Evolutionary conservation across 495 filamentous ascomycete species (phyloP), one percentile per base, ranked within the genome.

Genomic region (Daldinia childiae): DNA sequence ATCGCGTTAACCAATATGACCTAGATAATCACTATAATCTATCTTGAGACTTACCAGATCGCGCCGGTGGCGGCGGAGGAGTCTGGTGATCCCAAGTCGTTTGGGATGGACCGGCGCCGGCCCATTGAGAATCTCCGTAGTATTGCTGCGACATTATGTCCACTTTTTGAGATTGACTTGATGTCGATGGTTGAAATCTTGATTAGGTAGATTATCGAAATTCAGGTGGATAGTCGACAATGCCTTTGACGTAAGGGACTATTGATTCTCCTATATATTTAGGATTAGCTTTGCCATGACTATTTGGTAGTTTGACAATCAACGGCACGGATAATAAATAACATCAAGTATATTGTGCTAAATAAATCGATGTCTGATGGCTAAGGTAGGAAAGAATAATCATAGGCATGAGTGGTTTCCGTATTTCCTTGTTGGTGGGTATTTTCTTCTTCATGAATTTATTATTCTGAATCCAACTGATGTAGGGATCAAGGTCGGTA

Each of bases 71-170:
- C 64, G 89, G 89, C 52, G 93, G 93, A 70, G 89, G 89, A 45
- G 90, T 93, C 76, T 95, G 92, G 60, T 97, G 93, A 88, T 93
- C 95, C 76, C 83, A 82, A 54, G 80, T 82, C 51, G 91, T 88
- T 66, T 84, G 83, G 14, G 86, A 87, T 48, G 84, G 77, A 30
- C 87, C 87, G 51, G 88, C 79, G 69, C 91, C 88, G 15, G 84
- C 77, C 93, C 92, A 95, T 78, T 90, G 87, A 77, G 91, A 89
- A 72, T 93, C 88, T 81, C 96, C 93, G 87, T 97, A 97, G 84
- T 95, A 97, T 60, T 78, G 76, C 50, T 78, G 76, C 56, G 76
- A 73, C 76, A 78, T 78, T 19, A 8, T 65, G 61, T 39, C 38
- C 38, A 15, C 21, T 48, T 6, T 43, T 60, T 21, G 55, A 24